Percentiles rank a stretch among this genome's conserved stretches.
These are phyloP conservation scores for Ogataea pilisensis DNA, from an alignment of 805 yeast species.

Conservation along the genomic window DNA sequence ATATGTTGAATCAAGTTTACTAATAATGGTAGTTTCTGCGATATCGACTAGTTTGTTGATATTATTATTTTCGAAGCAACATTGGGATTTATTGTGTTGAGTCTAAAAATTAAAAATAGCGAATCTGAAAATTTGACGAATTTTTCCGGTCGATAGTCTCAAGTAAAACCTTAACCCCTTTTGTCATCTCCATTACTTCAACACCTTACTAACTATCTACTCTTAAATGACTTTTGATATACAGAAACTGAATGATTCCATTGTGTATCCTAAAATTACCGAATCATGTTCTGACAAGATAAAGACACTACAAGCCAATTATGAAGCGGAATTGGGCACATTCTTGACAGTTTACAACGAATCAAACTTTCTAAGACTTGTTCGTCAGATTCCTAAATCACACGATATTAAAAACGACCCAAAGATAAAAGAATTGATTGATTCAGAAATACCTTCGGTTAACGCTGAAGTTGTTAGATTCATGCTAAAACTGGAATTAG, in stretches of 20 bases:
- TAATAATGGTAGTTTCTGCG: too few species aligned
- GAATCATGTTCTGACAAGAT: neutral
- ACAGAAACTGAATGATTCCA: neutral
- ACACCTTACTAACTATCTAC: neutral
- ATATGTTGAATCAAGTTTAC: too few species aligned
- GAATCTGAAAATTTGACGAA: too few species aligned
- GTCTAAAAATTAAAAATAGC: too few species aligned
- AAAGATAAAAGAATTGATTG: constrained; percentile 9
- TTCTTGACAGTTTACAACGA: constrained; percentile 7
- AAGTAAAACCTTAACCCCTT: too few species aligned
- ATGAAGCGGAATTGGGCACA: constrained; percentile 4
- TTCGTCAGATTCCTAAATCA: constrained; percentile 8
- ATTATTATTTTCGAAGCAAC: too few species aligned
- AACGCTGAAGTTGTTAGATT: constrained; percentile 12
- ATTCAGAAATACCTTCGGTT: constrained; percentile 1
- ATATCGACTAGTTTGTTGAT: too few species aligned
- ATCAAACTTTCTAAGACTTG: constrained; percentile 9
- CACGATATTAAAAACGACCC: constrained; percentile 11
- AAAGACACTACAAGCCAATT: neutral
- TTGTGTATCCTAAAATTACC: neutral
- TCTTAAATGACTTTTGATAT: neutral
- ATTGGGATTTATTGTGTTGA: too few species aligned
- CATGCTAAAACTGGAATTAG: constrained; percentile 13
- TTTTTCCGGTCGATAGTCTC: too few species aligned
- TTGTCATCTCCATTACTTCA: too few species aligned